Evolutionary conservation across 352 stramenopile genomes (phyloP).

Genomic region (Globisporangium mamillatum): DNA sequence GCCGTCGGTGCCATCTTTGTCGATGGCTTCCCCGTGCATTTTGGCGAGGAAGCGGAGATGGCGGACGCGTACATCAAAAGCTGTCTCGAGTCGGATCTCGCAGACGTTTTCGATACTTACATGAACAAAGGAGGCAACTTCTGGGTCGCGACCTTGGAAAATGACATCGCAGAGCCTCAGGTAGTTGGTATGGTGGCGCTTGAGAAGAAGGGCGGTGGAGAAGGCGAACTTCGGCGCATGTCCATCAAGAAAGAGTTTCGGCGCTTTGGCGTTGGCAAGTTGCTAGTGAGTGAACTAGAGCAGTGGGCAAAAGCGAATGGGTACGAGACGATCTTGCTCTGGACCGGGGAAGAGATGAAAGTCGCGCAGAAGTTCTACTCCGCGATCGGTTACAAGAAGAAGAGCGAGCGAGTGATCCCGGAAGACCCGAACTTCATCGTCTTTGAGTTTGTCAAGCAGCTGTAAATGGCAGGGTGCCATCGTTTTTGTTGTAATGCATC

Average conservation of each 20-base stretch:
- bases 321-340: constrained; percentile 31
- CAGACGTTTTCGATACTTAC: constrained; percentile 9
- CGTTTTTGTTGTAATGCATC: not conserved
- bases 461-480: constrained; percentile 4
- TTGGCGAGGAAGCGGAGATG: not conserved
- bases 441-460: constrained; percentile 34
- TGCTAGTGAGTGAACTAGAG: constrained; percentile 39
- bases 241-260: constrained; percentile 33
- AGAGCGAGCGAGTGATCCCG: constrained; percentile 28
- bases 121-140: constrained; percentile 33
- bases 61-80: constrained; percentile 10
- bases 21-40: constrained; percentile 12
- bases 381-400: constrained; percentile 27
- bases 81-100: constrained; percentile 13
- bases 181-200: constrained; percentile 43
- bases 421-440: constrained; percentile 33
- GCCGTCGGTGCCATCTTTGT: constrained; percentile 12
- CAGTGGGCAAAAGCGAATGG: constrained; percentile 30
- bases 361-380: constrained; percentile 36
- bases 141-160: constrained; percentile 25
- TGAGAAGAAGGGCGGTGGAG: constrained; percentile 25
- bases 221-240: constrained; percentile 46
- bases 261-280: constrained; percentile 34
- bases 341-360: constrained; percentile 35
- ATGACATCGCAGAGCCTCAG: not conserved